Evolutionary conservation across 768 basidiomycete genomes (phyloP).

Genomic region (Suillus plorans): DNA sequence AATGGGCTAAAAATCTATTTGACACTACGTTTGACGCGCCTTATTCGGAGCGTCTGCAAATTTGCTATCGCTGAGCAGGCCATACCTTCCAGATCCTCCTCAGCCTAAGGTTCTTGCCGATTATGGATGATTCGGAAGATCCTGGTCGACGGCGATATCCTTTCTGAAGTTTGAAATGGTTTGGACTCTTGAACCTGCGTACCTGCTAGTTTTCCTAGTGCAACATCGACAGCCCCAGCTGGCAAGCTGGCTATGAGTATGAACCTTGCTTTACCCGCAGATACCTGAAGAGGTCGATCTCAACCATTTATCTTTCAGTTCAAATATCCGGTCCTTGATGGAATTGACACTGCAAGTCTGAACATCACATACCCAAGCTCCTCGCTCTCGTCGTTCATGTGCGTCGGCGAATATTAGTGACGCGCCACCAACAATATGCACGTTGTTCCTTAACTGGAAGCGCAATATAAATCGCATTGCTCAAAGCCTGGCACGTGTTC

Average conservation of each 20-base stretch:
- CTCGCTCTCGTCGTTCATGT: constrained; percentile 26
- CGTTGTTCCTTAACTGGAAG: neutral
- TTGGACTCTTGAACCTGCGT: neutral
- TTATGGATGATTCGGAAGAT: constrained; percentile 25
- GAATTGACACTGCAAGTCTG: constrained; percentile 23
- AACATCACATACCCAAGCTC: constrained; percentile 40
- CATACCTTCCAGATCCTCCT: constrained; percentile 41
- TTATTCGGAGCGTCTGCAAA: constrained; percentile 38
- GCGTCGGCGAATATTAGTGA: neutral
- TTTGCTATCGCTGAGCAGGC: constrained; percentile 30
- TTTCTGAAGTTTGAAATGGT: neutral
- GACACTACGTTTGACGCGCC: constrained; percentile 33
- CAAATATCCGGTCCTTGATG: neutral
- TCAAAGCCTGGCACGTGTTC: constrained; percentile 40
- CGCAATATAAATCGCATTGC: constrained; percentile 40
- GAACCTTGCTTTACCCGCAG: constrained; percentile 35
- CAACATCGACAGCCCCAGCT: neutral
- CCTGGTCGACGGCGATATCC: neutral
- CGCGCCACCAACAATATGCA: neutral
- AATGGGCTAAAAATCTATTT: neutral
- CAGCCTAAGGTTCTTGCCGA: constrained; percentile 37
- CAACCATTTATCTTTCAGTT: neutral
- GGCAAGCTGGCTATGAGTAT: neutral
- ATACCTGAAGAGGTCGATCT: constrained; percentile 16
- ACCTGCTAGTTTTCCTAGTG: neutral